phyloP scores from a whole-genome alignment of 495 filamentous ascomycete species.

The Aspergillus homomorphus region DNA sequence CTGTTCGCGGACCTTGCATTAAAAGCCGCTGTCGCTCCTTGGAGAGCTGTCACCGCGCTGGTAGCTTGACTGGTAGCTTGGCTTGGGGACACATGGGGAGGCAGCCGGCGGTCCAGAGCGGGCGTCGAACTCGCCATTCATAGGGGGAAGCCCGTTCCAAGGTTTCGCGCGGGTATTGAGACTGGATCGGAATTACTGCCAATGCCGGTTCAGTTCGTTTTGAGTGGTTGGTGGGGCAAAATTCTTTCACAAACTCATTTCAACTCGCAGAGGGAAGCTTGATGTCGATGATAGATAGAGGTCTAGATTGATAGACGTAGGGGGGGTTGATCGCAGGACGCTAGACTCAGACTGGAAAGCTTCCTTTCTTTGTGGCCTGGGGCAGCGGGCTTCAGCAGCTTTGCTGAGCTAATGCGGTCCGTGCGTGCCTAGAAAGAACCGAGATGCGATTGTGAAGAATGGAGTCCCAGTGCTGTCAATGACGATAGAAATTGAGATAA shows the following conservation, averaged over 20 bases:
- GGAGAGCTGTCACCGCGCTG: conserved; percentile 24
- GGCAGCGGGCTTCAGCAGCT: background rate
- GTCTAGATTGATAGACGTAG: background rate
- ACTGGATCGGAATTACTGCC: background rate
- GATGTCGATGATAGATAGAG: background rate
- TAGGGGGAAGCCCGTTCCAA: conserved; percentile 15
- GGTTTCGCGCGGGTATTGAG: background rate
- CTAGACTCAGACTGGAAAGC: background rate
- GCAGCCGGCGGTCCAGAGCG: conserved; percentile 31
- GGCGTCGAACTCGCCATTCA: conserved; percentile 34
- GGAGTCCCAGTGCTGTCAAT: background rate
- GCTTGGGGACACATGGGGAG: conserved; percentile 25
- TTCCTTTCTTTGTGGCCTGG: too few species aligned
- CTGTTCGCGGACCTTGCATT: conserved; percentile 22
- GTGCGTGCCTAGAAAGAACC: background rate
- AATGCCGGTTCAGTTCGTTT: background rate
- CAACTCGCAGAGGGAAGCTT: background rate
- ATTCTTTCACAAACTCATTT: background rate
- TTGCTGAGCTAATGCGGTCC: conserved; percentile 6
- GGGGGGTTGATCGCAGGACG: background rate
- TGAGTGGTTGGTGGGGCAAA: background rate
- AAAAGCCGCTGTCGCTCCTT: conserved; percentile 42
- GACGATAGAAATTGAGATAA: too few species aligned
- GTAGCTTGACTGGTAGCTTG: background rate
- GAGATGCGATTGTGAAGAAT: background rate